A percentile compares a stretch with the other conserved stretches of the same genome.
phyloP scores from a whole-genome alignment of 441 rosid species.

The Adansonia gregorii region DNA sequence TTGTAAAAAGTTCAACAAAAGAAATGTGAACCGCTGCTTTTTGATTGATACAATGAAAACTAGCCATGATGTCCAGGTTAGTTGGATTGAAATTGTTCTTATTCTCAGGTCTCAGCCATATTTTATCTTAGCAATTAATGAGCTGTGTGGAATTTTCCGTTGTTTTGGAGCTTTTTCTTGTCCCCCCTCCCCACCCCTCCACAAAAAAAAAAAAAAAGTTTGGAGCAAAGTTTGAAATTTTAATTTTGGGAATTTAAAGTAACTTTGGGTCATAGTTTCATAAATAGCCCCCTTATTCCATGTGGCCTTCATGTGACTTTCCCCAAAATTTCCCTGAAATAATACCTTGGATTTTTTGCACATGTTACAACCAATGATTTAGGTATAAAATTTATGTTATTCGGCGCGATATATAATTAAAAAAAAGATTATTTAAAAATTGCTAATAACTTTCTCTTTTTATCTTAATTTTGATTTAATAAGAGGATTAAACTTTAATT shows the following conservation, averaged over 20 bases:
- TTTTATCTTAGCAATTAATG: slow-evolving; percentile 17
- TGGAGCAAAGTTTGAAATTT: slow-evolving; percentile 1
- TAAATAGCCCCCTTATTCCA: not conserved
- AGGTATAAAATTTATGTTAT: not conserved
- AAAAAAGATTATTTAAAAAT: not conserved
- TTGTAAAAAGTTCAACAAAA: not conserved
- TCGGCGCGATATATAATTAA: not conserved
- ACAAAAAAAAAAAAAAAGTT: not conserved
- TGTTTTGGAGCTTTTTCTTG: not conserved
- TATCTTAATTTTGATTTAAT: not conserved
- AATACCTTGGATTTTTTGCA: not conserved
- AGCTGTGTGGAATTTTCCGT: slow-evolving; percentile 11
- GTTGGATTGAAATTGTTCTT: slow-evolving; percentile 13
- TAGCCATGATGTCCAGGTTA: slow-evolving; percentile 1
- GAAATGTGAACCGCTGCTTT: slow-evolving; percentile 13
- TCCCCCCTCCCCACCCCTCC: not conserved
- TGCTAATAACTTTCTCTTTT: too few relatives aligned
- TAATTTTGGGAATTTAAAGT: not conserved
- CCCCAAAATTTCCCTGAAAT: not conserved
- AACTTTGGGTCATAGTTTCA: not conserved
- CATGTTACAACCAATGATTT: not conserved
- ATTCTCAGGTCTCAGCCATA: not conserved
- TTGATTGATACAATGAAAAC: not conserved
- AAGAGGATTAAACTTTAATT: not conserved
- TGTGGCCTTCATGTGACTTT: not conserved